phyloP scores from a whole-genome alignment of 768 basidiomycete genomes.

The Lanmaoa rubissima region DNA sequence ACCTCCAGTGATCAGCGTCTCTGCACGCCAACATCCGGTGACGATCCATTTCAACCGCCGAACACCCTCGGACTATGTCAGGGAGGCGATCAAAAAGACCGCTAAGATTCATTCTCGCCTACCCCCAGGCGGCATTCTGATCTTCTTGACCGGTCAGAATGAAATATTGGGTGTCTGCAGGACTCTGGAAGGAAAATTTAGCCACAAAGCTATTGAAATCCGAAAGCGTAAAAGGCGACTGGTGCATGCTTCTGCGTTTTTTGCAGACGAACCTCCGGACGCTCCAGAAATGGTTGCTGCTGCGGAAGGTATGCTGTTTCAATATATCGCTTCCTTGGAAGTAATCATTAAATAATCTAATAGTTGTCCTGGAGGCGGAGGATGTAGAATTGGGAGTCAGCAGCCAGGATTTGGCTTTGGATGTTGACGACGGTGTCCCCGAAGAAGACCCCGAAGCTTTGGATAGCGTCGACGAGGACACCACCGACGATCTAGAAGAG shows the following conservation, averaged over 20 bases:
- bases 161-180: constrained; percentile 87
- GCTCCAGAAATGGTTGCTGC: constrained; percentile 14
- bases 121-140: constrained; percentile 89
- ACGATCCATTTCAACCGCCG: constrained; percentile 90
- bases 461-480: constrained; percentile 69
- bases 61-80: constrained; percentile 84
- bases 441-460: constrained; percentile 74
- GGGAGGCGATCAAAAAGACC: constrained; percentile 87
- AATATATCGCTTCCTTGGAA: neutral
- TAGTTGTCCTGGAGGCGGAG: constrained; percentile 78
- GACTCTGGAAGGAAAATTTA: constrained; percentile 76
- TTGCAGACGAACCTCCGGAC: constrained; percentile 24
- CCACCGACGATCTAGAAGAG: constrained; percentile 56
- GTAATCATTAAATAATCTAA: neutral
- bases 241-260: constrained; percentile 28
- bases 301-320: constrained; percentile 15
- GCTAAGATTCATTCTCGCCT: constrained; percentile 89
- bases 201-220: constrained; percentile 57
- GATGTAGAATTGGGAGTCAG: constrained; percentile 68
- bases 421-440: constrained; percentile 59
- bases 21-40: constrained; percentile 92
- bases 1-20: constrained; percentile 90
- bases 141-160: constrained; percentile 94
- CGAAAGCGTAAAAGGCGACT: constrained; percentile 40
- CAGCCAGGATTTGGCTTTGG: constrained; percentile 55